Base-by-base conservation (phyloP, 257 asterid species). In the Gentiana dahurica region DNA sequence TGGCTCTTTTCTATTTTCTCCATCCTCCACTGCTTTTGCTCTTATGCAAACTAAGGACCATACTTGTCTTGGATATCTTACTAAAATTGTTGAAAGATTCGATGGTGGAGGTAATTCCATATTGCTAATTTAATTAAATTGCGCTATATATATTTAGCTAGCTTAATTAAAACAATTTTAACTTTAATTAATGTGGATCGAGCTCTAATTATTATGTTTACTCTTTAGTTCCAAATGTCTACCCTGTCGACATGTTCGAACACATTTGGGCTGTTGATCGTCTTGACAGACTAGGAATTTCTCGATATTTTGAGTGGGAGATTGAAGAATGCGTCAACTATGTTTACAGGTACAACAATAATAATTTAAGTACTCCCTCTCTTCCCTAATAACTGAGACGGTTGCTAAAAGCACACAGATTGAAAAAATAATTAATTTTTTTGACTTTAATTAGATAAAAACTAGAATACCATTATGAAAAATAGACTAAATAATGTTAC, bases 181-280 rank as follows among this genome's bases (percentile, higher is more conserved):
- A 37, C 24, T 4, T 2, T 15, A 13, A 33, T 2, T 15, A 13
- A 33, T 3, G 1, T 10, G 13, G 10, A 6, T 32, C 4, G n/a
- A 8, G 5, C n/a, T 7, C 47, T 1, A 36, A 8, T 39, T 24
- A 2, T n/a, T 12, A 2, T 60, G 8, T 32, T 49, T 41, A 24
- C 24, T 35, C 15, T 43, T 36, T 65, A 91, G 97, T 80, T 58
- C 98, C 98, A 0, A 85, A 78, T 62, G 95, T 85, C 33, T 92
- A 87, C 24, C 98, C 98, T 0, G 98, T 92, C 77, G 98, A 91
- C 74, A 59, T 91, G 71, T 91, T 85, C 68, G 96, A 88, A 70
- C 95, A 75, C 60, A 68, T 91, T 0, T 91, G 97, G 97, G 84
- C 69, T 10, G 82, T 83, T 1, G 97, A 91, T 61, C 68, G 97